Evolutionary conservation across 352 stramenopile genomes (phyloP).

Genomic region (Phytophthora pinifolia): DNA sequence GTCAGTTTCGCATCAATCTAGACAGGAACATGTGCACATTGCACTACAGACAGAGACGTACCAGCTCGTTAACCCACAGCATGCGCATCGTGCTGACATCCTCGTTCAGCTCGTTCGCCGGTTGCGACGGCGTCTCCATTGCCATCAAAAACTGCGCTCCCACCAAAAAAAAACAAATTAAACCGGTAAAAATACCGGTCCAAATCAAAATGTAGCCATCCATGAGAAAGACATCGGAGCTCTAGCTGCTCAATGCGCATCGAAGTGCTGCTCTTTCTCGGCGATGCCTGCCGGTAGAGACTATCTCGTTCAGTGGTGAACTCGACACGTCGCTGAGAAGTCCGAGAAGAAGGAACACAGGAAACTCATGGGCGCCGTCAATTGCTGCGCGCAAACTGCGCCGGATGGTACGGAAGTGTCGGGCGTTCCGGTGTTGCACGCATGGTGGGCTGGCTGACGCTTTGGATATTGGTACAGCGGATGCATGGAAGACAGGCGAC

Average conservation of each 20-base stretch:
- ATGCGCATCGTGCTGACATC: slow-evolving; percentile 68
- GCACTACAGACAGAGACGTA: slow-evolving; percentile 18
- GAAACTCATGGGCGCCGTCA: slow-evolving; percentile 29
- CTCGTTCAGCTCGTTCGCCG: slow-evolving; percentile 75
- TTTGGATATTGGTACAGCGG: slow-evolving; percentile 13
- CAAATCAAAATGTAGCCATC: slow-evolving; percentile 17
- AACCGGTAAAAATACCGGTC: slow-evolving; percentile 4
- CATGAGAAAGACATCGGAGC: slow-evolving; percentile 30
- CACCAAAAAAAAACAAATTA: slow-evolving; percentile 25
- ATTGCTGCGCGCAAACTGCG: slow-evolving; percentile 42
- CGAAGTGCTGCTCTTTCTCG: slow-evolving; percentile 31
- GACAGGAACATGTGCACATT: not conserved
- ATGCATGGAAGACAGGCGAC: slow-evolving; percentile 29
- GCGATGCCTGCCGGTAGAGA: slow-evolving; percentile 7
- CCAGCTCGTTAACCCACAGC: slow-evolving; percentile 84
- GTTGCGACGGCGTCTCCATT: slow-evolving; percentile 28
- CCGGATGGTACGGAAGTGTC: slow-evolving; percentile 19
- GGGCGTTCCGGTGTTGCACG: slow-evolving; percentile 9
- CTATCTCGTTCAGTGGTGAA: slow-evolving; percentile 18
- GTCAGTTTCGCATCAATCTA: slow-evolving; percentile 18
- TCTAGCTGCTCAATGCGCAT: slow-evolving; percentile 3
- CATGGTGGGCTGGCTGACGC: not conserved
- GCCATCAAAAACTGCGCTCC: slow-evolving; percentile 6
- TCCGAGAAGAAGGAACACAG: slow-evolving; percentile 5
- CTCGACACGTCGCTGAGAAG: slow-evolving; percentile 16